Evolutionary conservation across 768 basidiomycete genomes (phyloP).

Genomic region (Tulasnella sp.): DNA sequence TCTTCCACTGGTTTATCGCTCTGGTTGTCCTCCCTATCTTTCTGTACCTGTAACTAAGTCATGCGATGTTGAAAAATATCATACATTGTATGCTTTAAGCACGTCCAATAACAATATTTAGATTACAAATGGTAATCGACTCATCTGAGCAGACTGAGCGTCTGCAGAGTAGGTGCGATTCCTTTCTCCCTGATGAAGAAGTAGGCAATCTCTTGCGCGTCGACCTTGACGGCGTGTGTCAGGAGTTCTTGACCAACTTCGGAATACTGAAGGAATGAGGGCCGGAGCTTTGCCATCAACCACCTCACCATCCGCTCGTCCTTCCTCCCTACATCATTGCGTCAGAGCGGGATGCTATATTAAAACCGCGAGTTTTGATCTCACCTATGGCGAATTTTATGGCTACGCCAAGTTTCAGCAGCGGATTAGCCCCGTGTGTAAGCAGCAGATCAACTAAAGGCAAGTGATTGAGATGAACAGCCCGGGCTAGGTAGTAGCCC

Average conservation of each 20-base stretch:
- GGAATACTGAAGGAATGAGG: conserved; percentile 33
- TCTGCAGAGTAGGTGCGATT: background rate
- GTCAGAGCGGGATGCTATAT: background rate
- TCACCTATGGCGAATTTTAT: conserved; percentile 71
- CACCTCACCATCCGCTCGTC: background rate
- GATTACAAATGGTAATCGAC: background rate
- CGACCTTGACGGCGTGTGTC: conserved; percentile 56
- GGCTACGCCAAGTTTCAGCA: conserved; percentile 54
- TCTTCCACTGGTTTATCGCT: background rate
- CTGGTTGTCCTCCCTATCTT: background rate
- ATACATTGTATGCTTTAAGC: background rate
- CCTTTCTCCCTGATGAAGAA: conserved; percentile 45
- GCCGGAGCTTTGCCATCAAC: background rate
- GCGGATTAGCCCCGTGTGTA: conserved; percentile 65
- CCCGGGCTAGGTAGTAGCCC: conserved; percentile 78
- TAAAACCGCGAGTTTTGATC: background rate
- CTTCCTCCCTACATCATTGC: background rate
- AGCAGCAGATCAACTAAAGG: conserved; percentile 71
- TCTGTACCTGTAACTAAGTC: background rate
- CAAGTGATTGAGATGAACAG: conserved; percentile 60
- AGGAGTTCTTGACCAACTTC: conserved; percentile 51
- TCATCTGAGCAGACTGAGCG: background rate
- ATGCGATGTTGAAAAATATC: background rate
- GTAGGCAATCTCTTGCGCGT: conserved; percentile 64
- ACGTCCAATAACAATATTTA: background rate